A percentile compares a stretch with the other conserved stretches of the same genome.
Evolutionary conservation across 2,329 filamentous ascomycete genomes (phyloP).

Genomic region (Diaporthe ampelina): DNA sequence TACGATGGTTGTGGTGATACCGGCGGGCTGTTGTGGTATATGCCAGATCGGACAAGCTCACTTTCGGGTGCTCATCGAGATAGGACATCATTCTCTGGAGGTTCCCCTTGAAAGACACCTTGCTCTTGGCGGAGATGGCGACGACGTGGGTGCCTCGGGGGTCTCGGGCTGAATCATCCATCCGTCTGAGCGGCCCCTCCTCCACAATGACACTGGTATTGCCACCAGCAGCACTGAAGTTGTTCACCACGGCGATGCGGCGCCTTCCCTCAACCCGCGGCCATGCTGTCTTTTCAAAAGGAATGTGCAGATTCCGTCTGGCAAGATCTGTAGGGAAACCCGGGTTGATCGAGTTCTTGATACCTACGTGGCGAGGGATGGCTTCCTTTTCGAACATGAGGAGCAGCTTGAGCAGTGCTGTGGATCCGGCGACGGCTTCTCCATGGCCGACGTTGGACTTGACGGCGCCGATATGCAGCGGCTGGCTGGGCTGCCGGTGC

Average conservation of each 20-base stretch:
- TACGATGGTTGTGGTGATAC: slow-evolving; percentile 50
- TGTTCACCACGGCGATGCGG: slow-evolving; percentile 14
- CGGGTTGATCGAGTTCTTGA: slow-evolving; percentile 52
- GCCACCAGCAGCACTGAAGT: slow-evolving; percentile 32
- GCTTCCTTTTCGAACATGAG: slow-evolving; percentile 62
- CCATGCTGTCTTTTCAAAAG: too few relatives aligned
- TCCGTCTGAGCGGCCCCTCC: neutral
- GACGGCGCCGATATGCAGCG: slow-evolving; percentile 50
- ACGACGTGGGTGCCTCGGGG: neutral
- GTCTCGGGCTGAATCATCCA: too few relatives aligned
- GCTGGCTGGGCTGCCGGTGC: too few relatives aligned
- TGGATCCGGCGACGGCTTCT: slow-evolving; percentile 59
- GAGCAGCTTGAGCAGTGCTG: slow-evolving; percentile 61
- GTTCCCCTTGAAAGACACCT: neutral
- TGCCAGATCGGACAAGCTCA: slow-evolving; percentile 59
- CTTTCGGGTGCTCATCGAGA: slow-evolving; percentile 47
- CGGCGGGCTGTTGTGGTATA: slow-evolving; percentile 69
- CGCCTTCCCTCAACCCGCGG: neutral
- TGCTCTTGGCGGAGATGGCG: neutral
- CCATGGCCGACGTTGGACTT: slow-evolving; percentile 64
- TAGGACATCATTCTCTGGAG: neutral
- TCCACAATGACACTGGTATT: slow-evolving; percentile 13
- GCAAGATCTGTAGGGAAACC: slow-evolving; percentile 13
- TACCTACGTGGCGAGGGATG: slow-evolving; percentile 65
- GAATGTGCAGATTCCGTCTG: neutral